Percentiles rank a stretch among this genome's conserved stretches.
Evolutionary conservation across 2,329 filamentous ascomycete species (phyloP).

Genomic region (Thermoascus crustaceus): DNA sequence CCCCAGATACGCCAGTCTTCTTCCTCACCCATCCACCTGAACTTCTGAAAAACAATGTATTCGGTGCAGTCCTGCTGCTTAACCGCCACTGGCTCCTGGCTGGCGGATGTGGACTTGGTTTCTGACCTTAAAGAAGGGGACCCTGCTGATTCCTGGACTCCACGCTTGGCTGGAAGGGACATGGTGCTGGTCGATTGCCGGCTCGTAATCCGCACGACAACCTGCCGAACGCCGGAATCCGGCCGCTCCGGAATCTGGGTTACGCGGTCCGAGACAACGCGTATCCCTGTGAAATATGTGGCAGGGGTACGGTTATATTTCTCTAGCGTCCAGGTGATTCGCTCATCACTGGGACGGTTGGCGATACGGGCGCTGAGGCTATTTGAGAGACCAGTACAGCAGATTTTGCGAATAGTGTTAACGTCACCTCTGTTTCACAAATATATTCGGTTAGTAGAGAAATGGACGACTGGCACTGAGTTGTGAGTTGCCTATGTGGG

Average conservation of each 20-base stretch:
- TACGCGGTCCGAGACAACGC: slow-evolving; percentile 35
- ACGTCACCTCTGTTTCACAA: slow-evolving; percentile 28
- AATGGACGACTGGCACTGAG: slow-evolving; percentile 2
- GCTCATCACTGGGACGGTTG: slow-evolving; percentile 22
- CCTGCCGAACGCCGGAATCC: slow-evolving; percentile 33
- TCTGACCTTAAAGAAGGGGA: too few species aligned
- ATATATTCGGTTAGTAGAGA: background rate
- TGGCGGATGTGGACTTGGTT: slow-evolving; percentile 3
- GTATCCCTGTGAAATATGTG: slow-evolving; percentile 29
- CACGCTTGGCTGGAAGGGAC: slow-evolving; percentile 4
- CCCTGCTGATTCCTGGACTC: slow-evolving; percentile 2
- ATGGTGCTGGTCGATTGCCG: slow-evolving; percentile 27
- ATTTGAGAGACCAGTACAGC: slow-evolving; percentile 30
- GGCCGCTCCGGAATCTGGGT: slow-evolving; percentile 31
- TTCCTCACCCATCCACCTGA: slow-evolving; percentile 33
- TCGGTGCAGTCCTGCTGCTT: slow-evolving; percentile 39
- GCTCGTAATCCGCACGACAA: slow-evolving; percentile 31
- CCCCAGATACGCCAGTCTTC: slow-evolving; percentile 46
- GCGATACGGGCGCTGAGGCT: slow-evolving; percentile 27
- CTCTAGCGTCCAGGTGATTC: slow-evolving; percentile 29
- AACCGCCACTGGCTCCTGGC: slow-evolving; percentile 11
- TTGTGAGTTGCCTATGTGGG: too few species aligned
- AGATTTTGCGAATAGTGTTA: slow-evolving; percentile 25
- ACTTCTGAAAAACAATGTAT: slow-evolving; percentile 45
- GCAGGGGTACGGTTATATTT: slow-evolving; percentile 29